Conservation (phyloP, 768 basidiomycete species). For the Arthromyces matolae region DNA sequence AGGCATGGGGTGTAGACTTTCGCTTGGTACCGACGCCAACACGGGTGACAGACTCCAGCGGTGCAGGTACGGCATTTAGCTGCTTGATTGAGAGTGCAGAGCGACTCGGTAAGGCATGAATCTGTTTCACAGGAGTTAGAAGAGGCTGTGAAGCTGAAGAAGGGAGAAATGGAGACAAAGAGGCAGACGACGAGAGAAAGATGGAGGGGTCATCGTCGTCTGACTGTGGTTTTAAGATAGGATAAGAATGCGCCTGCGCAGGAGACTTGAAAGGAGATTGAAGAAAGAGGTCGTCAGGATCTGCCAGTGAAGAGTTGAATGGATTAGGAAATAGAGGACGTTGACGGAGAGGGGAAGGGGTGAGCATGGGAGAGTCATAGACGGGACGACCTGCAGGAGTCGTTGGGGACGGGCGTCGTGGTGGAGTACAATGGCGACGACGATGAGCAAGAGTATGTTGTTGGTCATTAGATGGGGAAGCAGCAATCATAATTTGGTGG, state of each 20-base stretch:
- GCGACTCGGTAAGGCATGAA: slow-evolving; percentile 36
- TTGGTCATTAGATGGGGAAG: slow-evolving; percentile 40
- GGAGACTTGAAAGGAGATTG: slow-evolving; percentile 50
- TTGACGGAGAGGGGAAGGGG: slow-evolving; percentile 59
- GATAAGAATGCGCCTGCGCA: slow-evolving; percentile 35
- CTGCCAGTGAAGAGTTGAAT: slow-evolving; percentile 23
- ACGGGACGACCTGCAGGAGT: slow-evolving; percentile 23
- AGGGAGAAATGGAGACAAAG: slow-evolving; percentile 40
- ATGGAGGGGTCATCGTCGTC: slow-evolving; percentile 59
- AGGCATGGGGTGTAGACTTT: slow-evolving; percentile 49
- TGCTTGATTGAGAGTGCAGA: slow-evolving; percentile 38
- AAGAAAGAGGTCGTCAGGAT: slow-evolving; percentile 50
- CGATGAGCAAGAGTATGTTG: slow-evolving; percentile 29
- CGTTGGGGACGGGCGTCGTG: slow-evolving; percentile 27
- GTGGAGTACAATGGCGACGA: slow-evolving; percentile 34
- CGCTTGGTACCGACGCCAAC: slow-evolving; percentile 59
- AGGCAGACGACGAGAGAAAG: slow-evolving; percentile 49
- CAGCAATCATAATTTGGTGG: slow-evolving; percentile 47
- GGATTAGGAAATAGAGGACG: slow-evolving; percentile 35
- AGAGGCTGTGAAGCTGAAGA: slow-evolving; percentile 46
- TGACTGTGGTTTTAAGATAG: slow-evolving; percentile 35
- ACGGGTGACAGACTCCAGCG: slow-evolving; percentile 24
- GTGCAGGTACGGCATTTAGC: slow-evolving; percentile 26
- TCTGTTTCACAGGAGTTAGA: slow-evolving; percentile 58
- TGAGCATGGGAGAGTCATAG: slow-evolving; percentile 57